Percentiles rank a stretch among this genome's conserved stretches.
These are phyloP conservation scores for Cercospora brassicicola DNA, from an alignment of 2,329 filamentous ascomycete species.

Conservation along the genomic window DNA sequence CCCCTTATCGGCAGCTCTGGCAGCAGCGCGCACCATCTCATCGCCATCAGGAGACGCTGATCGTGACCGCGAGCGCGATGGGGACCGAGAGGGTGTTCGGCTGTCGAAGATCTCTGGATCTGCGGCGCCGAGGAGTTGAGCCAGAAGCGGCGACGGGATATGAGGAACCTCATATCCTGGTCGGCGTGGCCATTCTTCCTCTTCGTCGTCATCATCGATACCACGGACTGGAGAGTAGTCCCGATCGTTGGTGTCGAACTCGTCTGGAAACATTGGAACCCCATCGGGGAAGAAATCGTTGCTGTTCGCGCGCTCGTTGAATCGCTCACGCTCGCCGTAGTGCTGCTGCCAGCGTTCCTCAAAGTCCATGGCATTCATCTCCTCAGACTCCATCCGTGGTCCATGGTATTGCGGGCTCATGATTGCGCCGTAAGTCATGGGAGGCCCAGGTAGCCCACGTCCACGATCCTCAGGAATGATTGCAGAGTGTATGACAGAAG, in stretches of 20 bases:
- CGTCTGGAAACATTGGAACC: constrained; percentile 13
- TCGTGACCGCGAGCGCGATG: constrained; percentile 6
- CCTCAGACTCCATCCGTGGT: constrained; percentile 9
- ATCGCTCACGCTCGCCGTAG: constrained; percentile 11
- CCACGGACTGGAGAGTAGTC: constrained; percentile 13
- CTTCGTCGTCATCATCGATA: constrained; percentile 13
- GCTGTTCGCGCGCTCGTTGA: constrained; percentile 8
- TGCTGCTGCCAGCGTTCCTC: constrained; percentile 6
- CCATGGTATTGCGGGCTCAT: constrained; percentile 11
- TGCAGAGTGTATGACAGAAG: constrained; percentile 9
- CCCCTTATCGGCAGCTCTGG: constrained; percentile 1
- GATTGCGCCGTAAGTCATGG: constrained; percentile 8
- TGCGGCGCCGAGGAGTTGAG: constrained; percentile 14
- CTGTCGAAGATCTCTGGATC: constrained; percentile 9
- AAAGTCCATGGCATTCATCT: constrained; percentile 7
- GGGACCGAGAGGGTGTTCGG: neutral
- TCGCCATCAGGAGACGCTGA: constrained; percentile 6
- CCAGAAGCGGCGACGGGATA: constrained; percentile 14
- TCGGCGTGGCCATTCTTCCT: constrained; percentile 14
- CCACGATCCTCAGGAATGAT: constrained; percentile 14
- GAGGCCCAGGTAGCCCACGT: constrained; percentile 2
- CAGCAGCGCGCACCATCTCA: constrained; percentile 7
- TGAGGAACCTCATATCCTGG: constrained; percentile 18
- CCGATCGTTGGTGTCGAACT: constrained; percentile 15
- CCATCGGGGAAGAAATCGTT: constrained; percentile 14